Percentiles rank a stretch among this genome's conserved stretches.
Conservation (phyloP, 176 grass and related monocot genomes). For the Rhynchospora pubera region DNA sequence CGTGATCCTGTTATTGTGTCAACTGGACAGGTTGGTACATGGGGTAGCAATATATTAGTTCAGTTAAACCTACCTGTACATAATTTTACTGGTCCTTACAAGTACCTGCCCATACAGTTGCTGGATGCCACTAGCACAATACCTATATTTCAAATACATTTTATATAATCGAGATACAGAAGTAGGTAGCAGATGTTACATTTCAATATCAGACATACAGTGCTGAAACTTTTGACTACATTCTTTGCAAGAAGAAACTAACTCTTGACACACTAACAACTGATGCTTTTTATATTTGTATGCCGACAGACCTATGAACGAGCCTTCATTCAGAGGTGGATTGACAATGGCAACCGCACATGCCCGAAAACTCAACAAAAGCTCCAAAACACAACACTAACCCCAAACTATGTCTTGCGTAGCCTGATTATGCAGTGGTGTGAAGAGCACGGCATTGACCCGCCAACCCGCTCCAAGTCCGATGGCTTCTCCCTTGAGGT, state of each 20-base stretch:
- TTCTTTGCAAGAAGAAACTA: not conserved
- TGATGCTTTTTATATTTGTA: not conserved
- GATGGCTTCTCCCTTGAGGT: constrained; percentile 62
- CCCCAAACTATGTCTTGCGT: constrained; percentile 81
- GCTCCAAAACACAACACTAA: constrained; percentile 76
- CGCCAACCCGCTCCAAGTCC: constrained; percentile 52
- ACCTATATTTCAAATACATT: not conserved
- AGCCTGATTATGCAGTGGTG: constrained; percentile 95
- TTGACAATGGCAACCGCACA: constrained; percentile 76
- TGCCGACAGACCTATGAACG: constrained; percentile 64
- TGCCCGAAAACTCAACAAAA: constrained; percentile 97
- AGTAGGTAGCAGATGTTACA: not conserved
- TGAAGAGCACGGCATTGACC: constrained; percentile 69
- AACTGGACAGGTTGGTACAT: constrained; percentile 74
- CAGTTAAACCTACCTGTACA: not conserved
- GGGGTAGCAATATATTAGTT: not conserved
- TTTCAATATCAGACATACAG: not conserved
- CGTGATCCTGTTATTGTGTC: constrained; percentile 95
- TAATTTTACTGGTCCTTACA: not conserved
- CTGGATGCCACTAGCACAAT: not conserved
- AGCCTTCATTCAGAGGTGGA: constrained; percentile 92
- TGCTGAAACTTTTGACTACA: not conserved
- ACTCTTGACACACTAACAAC: not conserved
- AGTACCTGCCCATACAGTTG: not conserved
- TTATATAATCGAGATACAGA: not conserved